Percentiles rank a stretch among this genome's conserved stretches.
Evolutionary conservation across 1,284 basidiomycete species (phyloP).

Genomic region (Moesziomyces parantarcticus): DNA sequence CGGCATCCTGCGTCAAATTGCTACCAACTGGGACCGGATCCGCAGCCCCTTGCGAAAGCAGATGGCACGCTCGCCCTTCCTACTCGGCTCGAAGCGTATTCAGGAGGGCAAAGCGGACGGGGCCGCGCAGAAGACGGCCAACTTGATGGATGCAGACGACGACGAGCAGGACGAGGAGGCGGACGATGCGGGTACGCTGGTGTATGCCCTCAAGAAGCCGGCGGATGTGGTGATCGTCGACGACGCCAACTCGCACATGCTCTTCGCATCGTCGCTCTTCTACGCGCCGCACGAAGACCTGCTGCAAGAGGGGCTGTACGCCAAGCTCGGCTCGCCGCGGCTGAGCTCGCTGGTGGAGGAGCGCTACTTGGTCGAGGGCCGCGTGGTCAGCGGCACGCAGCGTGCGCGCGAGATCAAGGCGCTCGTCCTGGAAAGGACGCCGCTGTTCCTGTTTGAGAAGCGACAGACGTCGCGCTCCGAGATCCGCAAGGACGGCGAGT

Average conservation of each 20-base stretch:
- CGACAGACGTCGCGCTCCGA: constrained; percentile 75
- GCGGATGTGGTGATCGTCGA: constrained; percentile 66
- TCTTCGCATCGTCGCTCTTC: constrained; percentile 70
- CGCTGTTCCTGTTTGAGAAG: constrained; percentile 91
- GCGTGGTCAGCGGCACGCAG: constrained; percentile 60
- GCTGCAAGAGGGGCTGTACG: constrained; percentile 72
- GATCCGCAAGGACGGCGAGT: constrained; percentile 75
- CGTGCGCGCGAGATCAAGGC: constrained; percentile 55
- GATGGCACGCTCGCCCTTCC: constrained; percentile 78
- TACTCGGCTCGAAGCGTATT: constrained; percentile 78
- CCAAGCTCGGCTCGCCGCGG: constrained; percentile 73
- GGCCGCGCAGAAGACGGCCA: constrained; percentile 12
- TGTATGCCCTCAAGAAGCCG: constrained; percentile 65
- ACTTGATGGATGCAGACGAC: constrained; percentile 44
- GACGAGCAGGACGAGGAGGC: constrained; percentile 61
- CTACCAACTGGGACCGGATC: constrained; percentile 78
- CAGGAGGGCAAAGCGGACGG: constrained; percentile 12
- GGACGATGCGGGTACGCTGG: constrained; percentile 57
- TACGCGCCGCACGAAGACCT: constrained; percentile 90
- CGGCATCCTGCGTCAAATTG: constrained; percentile 83
- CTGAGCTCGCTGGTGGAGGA: constrained; percentile 81
- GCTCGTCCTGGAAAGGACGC: constrained; percentile 84
- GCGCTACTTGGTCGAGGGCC: constrained; percentile 75
- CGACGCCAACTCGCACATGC: constrained; percentile 66
- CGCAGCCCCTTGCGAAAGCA: constrained; percentile 73